These are phyloP conservation scores for Ceratorhiza oryzae-sativae DNA, from an alignment of 1,284 basidiomycete genomes.

Conservation along the genomic window DNA sequence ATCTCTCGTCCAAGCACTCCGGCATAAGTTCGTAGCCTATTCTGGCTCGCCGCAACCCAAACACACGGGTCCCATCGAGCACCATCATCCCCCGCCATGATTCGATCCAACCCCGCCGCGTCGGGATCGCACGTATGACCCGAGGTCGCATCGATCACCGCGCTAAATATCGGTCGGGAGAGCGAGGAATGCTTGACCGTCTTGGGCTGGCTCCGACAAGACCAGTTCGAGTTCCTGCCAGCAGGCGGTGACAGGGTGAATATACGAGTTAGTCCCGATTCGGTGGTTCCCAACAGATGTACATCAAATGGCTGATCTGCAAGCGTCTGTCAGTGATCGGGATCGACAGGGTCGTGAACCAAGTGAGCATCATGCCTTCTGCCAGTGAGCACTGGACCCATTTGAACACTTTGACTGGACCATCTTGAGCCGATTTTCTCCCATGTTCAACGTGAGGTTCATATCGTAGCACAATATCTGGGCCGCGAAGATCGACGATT, in stretches of 20 bases:
- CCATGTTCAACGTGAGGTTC: constrained; percentile 49
- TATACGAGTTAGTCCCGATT: constrained; percentile 66
- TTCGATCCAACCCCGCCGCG: constrained; percentile 51
- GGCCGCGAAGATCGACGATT: constrained; percentile 75
- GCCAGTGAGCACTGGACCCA: constrained; percentile 71
- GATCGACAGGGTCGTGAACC: constrained; percentile 33
- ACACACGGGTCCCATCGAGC: constrained; percentile 47
- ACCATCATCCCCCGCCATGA: constrained; percentile 48
- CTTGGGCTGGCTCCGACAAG: constrained; percentile 58
- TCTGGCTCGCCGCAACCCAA: constrained; percentile 63
- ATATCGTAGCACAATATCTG: constrained; percentile 64
- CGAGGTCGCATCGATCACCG: constrained; percentile 67
- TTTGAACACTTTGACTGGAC: constrained; percentile 61
- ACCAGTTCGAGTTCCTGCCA: constrained; percentile 49
- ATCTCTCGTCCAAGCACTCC: constrained; percentile 20
- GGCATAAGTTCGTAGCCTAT: constrained; percentile 58
- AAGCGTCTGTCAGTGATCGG: neutral
- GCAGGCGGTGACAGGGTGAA: constrained; percentile 61
- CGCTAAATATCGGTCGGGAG: constrained; percentile 61
- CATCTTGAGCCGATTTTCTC: constrained; percentile 51
- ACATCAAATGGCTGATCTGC: constrained; percentile 62
- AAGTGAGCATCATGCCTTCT: constrained; percentile 57
- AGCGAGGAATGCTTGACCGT: constrained; percentile 55
- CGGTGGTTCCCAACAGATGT: constrained; percentile 67
- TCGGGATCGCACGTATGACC: constrained; percentile 60